Percentiles rank a stretch among this genome's conserved stretches.
phyloP scores from a whole-genome alignment of 176 grass and related monocot species.

The Calamus simplicifolius region DNA sequence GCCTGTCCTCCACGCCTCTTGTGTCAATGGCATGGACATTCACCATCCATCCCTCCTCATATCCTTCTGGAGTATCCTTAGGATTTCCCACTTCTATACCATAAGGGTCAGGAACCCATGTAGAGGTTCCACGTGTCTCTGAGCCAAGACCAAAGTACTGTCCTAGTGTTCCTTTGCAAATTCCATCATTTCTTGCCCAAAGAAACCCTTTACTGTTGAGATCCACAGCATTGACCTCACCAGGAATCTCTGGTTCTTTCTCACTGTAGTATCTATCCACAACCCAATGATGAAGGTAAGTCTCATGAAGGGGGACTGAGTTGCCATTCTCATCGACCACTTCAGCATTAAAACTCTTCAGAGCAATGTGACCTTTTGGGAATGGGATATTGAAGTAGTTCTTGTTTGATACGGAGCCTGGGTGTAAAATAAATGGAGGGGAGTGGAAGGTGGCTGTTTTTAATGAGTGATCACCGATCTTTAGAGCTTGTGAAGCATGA shows the following conservation, averaged over 20 bases:
- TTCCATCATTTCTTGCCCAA: constrained; percentile 37
- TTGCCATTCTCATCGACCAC: constrained; percentile 54
- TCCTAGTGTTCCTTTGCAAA: constrained; percentile 35
- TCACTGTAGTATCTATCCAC: constrained; percentile 32
- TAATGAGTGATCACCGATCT: background rate
- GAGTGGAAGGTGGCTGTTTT: constrained; percentile 58
- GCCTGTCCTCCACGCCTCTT: constrained; percentile 34
- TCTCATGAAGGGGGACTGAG: constrained; percentile 67
- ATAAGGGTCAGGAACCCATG: constrained; percentile 84
- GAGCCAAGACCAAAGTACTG: constrained; percentile 85
- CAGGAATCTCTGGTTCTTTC: background rate
- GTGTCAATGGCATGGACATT: constrained; percentile 89
- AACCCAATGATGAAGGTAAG: constrained; percentile 92
- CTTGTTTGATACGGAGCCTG: constrained; percentile 71
- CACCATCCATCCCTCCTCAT: constrained; percentile 58
- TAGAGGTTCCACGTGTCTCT: constrained; percentile 70
- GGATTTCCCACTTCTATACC: constrained; percentile 59
- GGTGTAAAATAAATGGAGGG: constrained; percentile 37
- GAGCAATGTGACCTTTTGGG: constrained; percentile 57
- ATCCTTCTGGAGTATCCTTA: constrained; percentile 33
- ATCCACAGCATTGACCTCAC: background rate
- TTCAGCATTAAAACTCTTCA: constrained; percentile 81
- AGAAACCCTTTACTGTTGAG: constrained; percentile 13
- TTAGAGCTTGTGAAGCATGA: too few species aligned
- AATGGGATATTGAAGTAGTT: constrained; percentile 35